phyloP scores from a whole-genome alignment of 371 early-diverging fungal genomes.

The Rhizopus microsporus region DNA sequence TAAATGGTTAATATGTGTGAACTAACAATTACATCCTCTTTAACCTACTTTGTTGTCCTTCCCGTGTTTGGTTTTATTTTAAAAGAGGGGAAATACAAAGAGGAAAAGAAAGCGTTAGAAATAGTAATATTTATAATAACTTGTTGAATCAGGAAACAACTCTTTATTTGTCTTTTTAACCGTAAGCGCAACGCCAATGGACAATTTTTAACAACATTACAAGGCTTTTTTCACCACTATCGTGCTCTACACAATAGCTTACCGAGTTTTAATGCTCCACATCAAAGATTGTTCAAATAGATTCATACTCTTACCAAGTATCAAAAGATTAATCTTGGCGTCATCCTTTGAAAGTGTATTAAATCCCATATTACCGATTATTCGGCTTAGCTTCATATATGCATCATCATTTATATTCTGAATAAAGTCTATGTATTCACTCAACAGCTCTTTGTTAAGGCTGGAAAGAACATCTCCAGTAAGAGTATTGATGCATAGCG shows the following conservation, averaged over 20 bases:
- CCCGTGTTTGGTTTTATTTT: conserved; percentile 2
- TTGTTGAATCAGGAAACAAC: too few relatives aligned
- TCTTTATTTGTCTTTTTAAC: too few relatives aligned
- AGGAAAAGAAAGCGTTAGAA: too few relatives aligned
- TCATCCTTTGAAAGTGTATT: conserved; percentile 16
- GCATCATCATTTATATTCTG: conserved; percentile 17
- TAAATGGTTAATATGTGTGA: too few relatives aligned
- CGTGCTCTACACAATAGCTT: conserved; percentile 11
- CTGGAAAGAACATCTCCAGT: conserved; percentile 13
- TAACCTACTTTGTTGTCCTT: too few relatives aligned
- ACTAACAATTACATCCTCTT: too few relatives aligned
- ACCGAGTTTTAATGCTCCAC: conserved; percentile 12
- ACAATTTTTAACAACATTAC: too few relatives aligned
- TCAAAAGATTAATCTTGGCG: conserved; percentile 17
- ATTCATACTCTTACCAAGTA: conserved; percentile 12
- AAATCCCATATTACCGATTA: conserved; percentile 15
- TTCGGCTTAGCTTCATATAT: conserved; percentile 17
- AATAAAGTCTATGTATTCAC: conserved; percentile 13
- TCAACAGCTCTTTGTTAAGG: conserved; percentile 13
- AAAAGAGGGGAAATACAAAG: conserved; percentile 12
- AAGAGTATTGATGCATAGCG: conserved; percentile 14
- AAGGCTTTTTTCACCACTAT: conserved; percentile 1
- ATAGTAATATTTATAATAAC: too few relatives aligned
- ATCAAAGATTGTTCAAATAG: conserved; percentile 13
- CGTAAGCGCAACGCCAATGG: too few relatives aligned